Evolutionary conservation across 129 eudicot species (phyloP).

Genomic region (Chrysanthemum makinoi): DNA sequence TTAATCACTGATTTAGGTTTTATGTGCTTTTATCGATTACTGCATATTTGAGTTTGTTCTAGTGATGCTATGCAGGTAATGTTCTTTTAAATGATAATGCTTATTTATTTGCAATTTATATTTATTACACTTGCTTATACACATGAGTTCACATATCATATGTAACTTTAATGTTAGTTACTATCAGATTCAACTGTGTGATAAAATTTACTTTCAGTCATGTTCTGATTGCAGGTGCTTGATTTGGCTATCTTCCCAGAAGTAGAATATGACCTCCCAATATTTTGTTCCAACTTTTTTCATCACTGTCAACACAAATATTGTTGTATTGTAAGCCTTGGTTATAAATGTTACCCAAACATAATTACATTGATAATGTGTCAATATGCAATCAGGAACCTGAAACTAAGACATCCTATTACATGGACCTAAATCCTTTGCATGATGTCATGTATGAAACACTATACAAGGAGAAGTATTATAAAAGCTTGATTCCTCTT

Average conservation of each 20-base stretch:
- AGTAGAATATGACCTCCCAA: slow-evolving; percentile 85
- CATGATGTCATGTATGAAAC: too few relatives aligned
- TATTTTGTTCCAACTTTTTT: slow-evolving; percentile 95
- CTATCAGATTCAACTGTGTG: neutral
- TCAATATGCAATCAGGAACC: neutral
- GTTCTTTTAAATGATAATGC: too few relatives aligned
- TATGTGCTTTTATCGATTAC: too few relatives aligned
- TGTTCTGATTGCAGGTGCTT: slow-evolving; percentile 55
- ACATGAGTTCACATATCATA: too few relatives aligned
- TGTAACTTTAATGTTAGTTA: neutral
- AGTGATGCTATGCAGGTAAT: too few relatives aligned
- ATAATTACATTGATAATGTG: too few relatives aligned
- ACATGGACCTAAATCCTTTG: slow-evolving; percentile 94
- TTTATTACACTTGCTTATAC: too few relatives aligned
- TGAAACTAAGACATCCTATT: slow-evolving; percentile 13
- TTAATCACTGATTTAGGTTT: too few relatives aligned
- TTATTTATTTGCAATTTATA: too few relatives aligned
- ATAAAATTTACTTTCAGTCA: neutral
- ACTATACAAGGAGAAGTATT: too few relatives aligned
- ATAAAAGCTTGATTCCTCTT: too few relatives aligned
- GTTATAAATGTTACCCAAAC: slow-evolving; percentile 3
- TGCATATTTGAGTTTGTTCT: too few relatives aligned
- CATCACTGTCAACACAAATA: slow-evolving; percentile 54
- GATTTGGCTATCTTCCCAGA: slow-evolving; percentile 83
- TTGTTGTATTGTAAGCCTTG: slow-evolving; percentile 76